Evolutionary conservation across 2,329 filamentous ascomycete species (phyloP), one percentile per base, ranked within the genome.

Genomic region (Diaporthe citrichinensis): DNA sequence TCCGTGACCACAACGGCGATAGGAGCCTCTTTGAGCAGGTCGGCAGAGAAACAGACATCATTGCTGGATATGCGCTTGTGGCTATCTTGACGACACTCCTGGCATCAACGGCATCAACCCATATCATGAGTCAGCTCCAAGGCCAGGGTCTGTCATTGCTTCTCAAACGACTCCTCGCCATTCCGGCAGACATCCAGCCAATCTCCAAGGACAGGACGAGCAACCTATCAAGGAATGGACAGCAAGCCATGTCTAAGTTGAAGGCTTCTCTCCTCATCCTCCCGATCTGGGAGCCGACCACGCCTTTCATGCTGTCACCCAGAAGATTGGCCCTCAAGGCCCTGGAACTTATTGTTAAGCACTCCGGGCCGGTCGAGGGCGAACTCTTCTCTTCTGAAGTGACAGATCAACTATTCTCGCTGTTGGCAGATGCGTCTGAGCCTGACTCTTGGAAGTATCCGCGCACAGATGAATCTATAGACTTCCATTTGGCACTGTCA

Each of bases 1-100:
- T 98, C 79, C 88, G 94, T 28, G 92, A 95, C 77, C 92, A 95
- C 78, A 91, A 92, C 9, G 91, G 94, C 74, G 94, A 95, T 77
- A 89, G 92, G 72, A 90, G 90, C 41, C 86, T 98, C 23, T 90
- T 95, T 71, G 87, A 90, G 59, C 89, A 90, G 57, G 86, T 94
- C 14, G 88, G 87, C 0, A 86, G 87, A 67, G 90, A 93, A 79
- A 84, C 87, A 1, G 93, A 95, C 80, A 78, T 88, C 31, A 85
- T 93, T 49, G 88, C 89, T 71, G 92, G 91, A 9, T 94, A 93
- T 80, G 85, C 91, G 1, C 87, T 95, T 20, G 84, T 90, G n/a
- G 89, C 91, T 1, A 88, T 91, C n/a, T 85, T 94, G 7, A 85
- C 92, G 7, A 89, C 90, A 4, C 88, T 96, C 41, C 82, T 95